Conservation (phyloP, 345 rosid species). For the Pistacia integerrima region DNA sequence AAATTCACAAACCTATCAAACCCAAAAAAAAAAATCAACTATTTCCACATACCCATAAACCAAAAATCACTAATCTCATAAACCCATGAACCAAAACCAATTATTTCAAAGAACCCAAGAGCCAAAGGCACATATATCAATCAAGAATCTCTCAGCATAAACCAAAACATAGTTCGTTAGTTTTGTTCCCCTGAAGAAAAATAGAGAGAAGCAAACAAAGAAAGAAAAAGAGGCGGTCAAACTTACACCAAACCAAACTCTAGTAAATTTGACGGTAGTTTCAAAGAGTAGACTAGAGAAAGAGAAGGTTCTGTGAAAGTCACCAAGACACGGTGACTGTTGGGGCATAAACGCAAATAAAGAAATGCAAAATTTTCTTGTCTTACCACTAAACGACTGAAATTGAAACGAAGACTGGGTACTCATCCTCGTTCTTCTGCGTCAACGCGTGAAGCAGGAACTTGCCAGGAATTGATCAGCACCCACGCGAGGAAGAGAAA, state of each 20-base stretch:
- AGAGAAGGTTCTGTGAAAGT: neutral
- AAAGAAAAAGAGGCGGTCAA: neutral
- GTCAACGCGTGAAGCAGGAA: constrained; percentile 40
- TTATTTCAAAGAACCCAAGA: constrained; percentile 1
- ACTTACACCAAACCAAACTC: neutral
- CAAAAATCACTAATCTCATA: neutral
- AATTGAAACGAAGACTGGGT: constrained; percentile 12
- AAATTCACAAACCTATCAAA: neutral
- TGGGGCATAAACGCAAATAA: neutral
- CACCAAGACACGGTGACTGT: neutral
- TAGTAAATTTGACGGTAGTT: neutral
- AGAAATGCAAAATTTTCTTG: neutral
- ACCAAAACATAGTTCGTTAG: neutral
- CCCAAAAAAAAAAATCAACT: constrained; percentile 6
- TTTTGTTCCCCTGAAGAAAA: neutral
- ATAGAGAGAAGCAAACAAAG: neutral
- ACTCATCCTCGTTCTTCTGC: constrained; percentile 16
- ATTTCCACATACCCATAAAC: constrained; percentile 13
- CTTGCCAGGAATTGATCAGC: constrained; percentile 4
- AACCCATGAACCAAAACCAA: constrained; percentile 15
- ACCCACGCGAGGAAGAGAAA: neutral
- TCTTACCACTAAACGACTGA: constrained; percentile 13
- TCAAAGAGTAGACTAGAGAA: too few relatives aligned
- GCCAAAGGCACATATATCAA: constrained; percentile 6
- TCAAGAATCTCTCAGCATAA: neutral